A percentile compares a stretch with the other conserved stretches of the same genome.
phyloP scores from a whole-genome alignment of 176 grass and related monocot genomes.

The Calamus simplicifolius region DNA sequence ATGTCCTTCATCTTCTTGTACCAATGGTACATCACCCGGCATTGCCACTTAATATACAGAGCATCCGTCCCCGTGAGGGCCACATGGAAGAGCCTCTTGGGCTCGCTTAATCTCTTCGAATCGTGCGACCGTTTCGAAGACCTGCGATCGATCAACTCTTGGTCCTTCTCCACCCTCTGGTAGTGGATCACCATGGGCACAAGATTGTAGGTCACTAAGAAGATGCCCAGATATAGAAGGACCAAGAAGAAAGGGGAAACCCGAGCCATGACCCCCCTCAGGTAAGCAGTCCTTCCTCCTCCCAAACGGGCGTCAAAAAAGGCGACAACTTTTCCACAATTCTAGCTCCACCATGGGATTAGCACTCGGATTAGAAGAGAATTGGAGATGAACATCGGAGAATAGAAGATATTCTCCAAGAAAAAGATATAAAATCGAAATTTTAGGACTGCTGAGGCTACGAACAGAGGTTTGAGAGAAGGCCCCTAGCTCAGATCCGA shows the following conservation, averaged over 20 bases:
- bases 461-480: too few species aligned
- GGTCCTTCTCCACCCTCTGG: slow-evolving; percentile 1
- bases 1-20: slow-evolving; percentile 54
- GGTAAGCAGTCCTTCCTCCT: too few species aligned
- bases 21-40: slow-evolving; percentile 89
- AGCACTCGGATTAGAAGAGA: too few species aligned
- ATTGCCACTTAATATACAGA: slow-evolving; percentile 75
- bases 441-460: too few species aligned
- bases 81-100: slow-evolving; percentile 61
- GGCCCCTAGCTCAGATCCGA: too few species aligned
- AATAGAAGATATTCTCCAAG: too few species aligned
- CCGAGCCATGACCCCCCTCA: slow-evolving; percentile 20
- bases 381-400: too few species aligned
- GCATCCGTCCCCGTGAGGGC: slow-evolving; percentile 55
- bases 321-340: too few species aligned
- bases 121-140: slow-evolving; percentile 23
- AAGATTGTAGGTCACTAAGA: slow-evolving; percentile 80
- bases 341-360: too few species aligned
- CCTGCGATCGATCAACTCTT: slow-evolving; percentile 32
- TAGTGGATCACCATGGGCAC: slow-evolving; percentile 37
- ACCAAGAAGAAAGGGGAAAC: slow-evolving; percentile 37
- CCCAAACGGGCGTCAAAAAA: too few species aligned
- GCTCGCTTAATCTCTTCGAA: slow-evolving; percentile 15
- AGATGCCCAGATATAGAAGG: slow-evolving; percentile 44
- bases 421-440: too few species aligned